phyloP scores from a whole-genome alignment of 257 asterid genomes.

The Parsonsia alboflavescens region DNA sequence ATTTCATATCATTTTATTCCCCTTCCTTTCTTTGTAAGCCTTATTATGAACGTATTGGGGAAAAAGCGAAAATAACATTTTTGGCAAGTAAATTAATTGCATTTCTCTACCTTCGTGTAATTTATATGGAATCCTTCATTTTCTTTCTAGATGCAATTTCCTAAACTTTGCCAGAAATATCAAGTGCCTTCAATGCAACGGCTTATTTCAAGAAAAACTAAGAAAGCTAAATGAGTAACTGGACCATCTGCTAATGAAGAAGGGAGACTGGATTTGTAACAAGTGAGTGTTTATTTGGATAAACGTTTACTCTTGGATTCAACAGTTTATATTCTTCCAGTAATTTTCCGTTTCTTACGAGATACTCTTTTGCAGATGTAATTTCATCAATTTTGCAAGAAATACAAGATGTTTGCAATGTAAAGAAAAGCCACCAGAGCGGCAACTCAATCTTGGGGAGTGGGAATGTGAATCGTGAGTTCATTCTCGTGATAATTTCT shows the following conservation, averaged over 20 bases:
- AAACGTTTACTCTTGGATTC: conserved; percentile 1
- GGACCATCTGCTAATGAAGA: conserved; percentile 73
- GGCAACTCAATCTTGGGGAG: conserved; percentile 76
- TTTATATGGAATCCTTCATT: not conserved
- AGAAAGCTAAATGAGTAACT: conserved; percentile 50
- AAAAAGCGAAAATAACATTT: not conserved
- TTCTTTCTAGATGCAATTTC: conserved; percentile 68
- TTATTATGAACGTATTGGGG: too few species aligned
- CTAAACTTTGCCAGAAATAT: conserved; percentile 66
- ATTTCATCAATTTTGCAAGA: conserved; percentile 82
- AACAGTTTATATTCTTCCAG: not conserved
- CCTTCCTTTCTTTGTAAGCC: not conserved
- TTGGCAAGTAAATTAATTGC: not conserved
- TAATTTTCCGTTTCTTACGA: conserved; percentile 16
- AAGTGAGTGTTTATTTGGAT: conserved; percentile 36
- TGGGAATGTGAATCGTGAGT: conserved; percentile 99
- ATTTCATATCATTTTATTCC: conserved; percentile 15
- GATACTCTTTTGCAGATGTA: conserved; percentile 53
- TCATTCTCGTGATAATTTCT: not conserved
- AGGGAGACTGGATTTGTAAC: conserved; percentile 90
- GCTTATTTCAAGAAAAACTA: conserved; percentile 47
- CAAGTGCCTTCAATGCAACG: conserved; percentile 68
- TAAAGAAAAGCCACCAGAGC: conserved; percentile 73
- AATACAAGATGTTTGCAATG: conserved; percentile 76
- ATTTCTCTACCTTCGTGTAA: not conserved